These are phyloP conservation scores for Cystoisospora suis DNA, from an alignment of 169 alveolate species.

Conservation along the genomic window DNA sequence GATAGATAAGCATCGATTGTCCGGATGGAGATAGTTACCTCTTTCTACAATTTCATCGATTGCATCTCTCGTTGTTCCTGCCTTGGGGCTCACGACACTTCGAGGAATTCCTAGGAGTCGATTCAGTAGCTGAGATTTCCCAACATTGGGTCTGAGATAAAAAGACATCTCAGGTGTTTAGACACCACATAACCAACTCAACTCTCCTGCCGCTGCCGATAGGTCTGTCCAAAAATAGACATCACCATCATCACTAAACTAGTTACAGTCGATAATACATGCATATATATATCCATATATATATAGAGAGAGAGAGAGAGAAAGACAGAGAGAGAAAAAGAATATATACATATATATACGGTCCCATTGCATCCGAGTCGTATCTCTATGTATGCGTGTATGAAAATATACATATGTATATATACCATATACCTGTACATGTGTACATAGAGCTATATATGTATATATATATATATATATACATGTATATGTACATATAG, in stretches of 20 bases:
- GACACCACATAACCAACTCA: neutral
- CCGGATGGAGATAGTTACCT: too few species aligned
- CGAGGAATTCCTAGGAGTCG: neutral
- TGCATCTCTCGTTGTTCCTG: slow-evolving; percentile 50
- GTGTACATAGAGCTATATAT: neutral
- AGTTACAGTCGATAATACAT: neutral
- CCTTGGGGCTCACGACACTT: slow-evolving; percentile 38
- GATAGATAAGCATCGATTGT: too few species aligned
- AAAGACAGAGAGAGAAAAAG: neutral
- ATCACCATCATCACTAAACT: neutral
- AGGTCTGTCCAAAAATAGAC: too few species aligned
- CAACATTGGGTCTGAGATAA: slow-evolving; percentile 37
- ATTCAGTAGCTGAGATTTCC: slow-evolving; percentile 45
- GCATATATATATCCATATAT: neutral
- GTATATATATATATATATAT: too few species aligned
- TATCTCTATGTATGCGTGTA: neutral
- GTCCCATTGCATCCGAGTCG: neutral
- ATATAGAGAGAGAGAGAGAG: neutral
- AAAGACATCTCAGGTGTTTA: neutral
- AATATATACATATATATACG: too few species aligned
- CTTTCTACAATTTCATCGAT: slow-evolving; percentile 34
- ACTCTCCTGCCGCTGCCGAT: too few species aligned
- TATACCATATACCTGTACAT: neutral
- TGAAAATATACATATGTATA: neutral
- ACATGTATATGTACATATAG: neutral